Conservation (phyloP, 768 basidiomycete species). For the Panellus pusillus region DNA sequence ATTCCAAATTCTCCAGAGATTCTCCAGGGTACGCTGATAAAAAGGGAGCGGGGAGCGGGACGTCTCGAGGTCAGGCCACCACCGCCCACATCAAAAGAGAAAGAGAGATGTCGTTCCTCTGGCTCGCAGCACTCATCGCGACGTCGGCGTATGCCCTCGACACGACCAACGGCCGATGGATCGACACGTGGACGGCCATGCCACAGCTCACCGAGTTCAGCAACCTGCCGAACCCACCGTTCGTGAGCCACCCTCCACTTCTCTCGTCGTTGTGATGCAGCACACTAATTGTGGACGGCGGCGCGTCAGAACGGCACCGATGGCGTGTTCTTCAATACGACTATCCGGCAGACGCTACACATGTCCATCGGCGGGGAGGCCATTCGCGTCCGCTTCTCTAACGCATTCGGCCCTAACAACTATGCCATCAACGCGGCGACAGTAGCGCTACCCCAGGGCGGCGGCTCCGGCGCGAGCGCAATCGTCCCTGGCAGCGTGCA, state of each 20-base stretch:
- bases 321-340: conserved; percentile 43
- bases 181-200: conserved; percentile 39
- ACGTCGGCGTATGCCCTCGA: background rate
- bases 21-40: background rate
- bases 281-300: conserved; percentile 2
- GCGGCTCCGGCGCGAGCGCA: conserved; percentile 35
- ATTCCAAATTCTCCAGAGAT: background rate
- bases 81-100: background rate
- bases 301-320: conserved; percentile 23
- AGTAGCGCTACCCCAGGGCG: conserved; percentile 39
- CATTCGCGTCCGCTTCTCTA: conserved; percentile 48
- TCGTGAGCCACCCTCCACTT: conserved; percentile 17
- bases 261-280: background rate
- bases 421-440: conserved; percentile 46
- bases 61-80: background rate
- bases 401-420: conserved; percentile 44
- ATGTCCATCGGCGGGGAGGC: conserved; percentile 38
- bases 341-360: conserved; percentile 51
- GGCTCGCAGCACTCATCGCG: background rate
- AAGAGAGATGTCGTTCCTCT: background rate
- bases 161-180: conserved; percentile 28
- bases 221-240: conserved; percentile 38
- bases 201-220: conserved; percentile 38
- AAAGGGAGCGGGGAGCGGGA: conserved; percentile 2
- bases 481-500: conserved; percentile 37